A percentile compares a stretch with the other conserved stretches of the same genome.
phyloP scores from a whole-genome alignment of 192 early-diverging fungal genomes.

The Backusella liffmaniae region DNA sequence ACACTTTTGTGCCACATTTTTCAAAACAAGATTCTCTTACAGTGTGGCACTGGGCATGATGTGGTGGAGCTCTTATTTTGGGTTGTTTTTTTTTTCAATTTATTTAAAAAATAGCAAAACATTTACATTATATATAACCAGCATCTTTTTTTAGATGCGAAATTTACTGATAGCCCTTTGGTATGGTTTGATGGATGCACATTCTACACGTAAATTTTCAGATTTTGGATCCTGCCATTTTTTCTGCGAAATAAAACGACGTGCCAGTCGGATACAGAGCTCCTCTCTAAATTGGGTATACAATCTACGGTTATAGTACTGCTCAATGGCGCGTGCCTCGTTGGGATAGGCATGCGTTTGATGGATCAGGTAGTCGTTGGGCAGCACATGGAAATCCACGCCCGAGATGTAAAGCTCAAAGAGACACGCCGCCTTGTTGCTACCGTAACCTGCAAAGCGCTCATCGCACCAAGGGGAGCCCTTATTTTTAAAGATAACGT shows the following conservation, averaged over 20 bases:
- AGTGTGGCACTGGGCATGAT: too few relatives aligned
- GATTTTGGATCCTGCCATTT: slow-evolving; percentile 36
- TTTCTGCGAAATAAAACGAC: slow-evolving; percentile 39
- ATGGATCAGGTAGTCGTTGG: slow-evolving; percentile 53
- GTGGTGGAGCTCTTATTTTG: too few relatives aligned
- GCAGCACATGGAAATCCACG: slow-evolving; percentile 51
- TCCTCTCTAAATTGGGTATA: slow-evolving; percentile 53
- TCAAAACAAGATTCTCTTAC: too few relatives aligned
- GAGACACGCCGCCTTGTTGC: slow-evolving; percentile 58
- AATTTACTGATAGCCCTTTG: slow-evolving; percentile 2
- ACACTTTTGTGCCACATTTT: too few relatives aligned
- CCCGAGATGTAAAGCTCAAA: slow-evolving; percentile 55
- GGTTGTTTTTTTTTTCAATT: too few relatives aligned
- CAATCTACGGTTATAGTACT: slow-evolving; percentile 46
- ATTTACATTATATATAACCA: background rate
- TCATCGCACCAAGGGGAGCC: slow-evolving; percentile 57
- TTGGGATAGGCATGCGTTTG: slow-evolving; percentile 53
- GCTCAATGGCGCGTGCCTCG: slow-evolving; percentile 45
- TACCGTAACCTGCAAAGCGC: slow-evolving; percentile 58
- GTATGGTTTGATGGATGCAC: slow-evolving; percentile 19
- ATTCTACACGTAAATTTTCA: slow-evolving; percentile 38
- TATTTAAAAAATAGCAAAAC: background rate
- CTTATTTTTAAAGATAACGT: slow-evolving; percentile 47
- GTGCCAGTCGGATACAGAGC: slow-evolving; percentile 45
- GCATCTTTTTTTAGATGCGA: background rate